A percentile compares a stretch with the other conserved stretches of the same genome.
Conservation (phyloP, 306 rosid genomes). For the Chamaecrista fasciculata region DNA sequence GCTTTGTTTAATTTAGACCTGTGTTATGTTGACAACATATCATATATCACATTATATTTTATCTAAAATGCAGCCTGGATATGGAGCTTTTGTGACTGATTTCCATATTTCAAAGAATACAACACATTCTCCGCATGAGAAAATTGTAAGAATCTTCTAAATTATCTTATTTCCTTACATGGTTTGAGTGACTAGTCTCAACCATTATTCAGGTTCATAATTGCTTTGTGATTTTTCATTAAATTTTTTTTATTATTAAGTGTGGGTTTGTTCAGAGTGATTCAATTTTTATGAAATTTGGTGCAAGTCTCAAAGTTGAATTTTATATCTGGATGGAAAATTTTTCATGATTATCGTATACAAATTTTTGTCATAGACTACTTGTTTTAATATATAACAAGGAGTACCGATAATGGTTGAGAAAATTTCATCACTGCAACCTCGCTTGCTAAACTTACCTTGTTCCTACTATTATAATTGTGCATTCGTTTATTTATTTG, state of each 20-base stretch:
- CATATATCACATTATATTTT: slow-evolving; percentile 11
- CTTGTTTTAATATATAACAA: background rate
- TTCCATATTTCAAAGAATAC: slow-evolving; percentile 59
- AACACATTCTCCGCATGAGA: slow-evolving; percentile 37
- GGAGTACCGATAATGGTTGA: background rate
- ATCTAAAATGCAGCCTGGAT: slow-evolving; percentile 72
- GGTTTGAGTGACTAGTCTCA: slow-evolving; percentile 4
- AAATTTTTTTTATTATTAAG: background rate
- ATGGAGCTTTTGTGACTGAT: slow-evolving; percentile 60
- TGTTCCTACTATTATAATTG: background rate
- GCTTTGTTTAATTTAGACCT: slow-evolving; percentile 19
- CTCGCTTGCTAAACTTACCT: background rate
- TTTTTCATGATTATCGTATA: slow-evolving; percentile 3
- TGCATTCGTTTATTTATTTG: background rate
- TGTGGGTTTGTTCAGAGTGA: slow-evolving; percentile 8
- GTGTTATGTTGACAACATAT: slow-evolving; percentile 13
- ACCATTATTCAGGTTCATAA: background rate
- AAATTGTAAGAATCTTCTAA: slow-evolving; percentile 66
- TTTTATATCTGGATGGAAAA: background rate
- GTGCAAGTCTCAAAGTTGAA: background rate
- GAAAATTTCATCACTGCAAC: too few species aligned
- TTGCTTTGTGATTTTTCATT: slow-evolving; percentile 4
- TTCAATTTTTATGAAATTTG: slow-evolving; percentile 8
- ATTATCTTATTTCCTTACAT: slow-evolving; percentile 21
- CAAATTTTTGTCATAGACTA: background rate